These are phyloP conservation scores for Trichophyton mentagrophytes DNA, from an alignment of 2,329 filamentous ascomycete genomes.

Conservation along the genomic window DNA sequence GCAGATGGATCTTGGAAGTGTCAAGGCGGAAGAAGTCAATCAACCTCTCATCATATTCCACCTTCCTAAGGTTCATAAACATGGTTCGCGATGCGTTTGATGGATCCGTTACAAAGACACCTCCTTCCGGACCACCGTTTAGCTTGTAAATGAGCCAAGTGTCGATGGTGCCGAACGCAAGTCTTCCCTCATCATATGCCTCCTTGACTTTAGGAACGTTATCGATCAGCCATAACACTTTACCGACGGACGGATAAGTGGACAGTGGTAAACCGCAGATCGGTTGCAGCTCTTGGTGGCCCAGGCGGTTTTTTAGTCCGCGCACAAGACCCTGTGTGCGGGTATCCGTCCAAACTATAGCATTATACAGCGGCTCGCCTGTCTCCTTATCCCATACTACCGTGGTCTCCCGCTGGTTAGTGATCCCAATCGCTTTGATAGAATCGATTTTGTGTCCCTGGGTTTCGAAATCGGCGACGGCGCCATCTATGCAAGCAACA, in stretches of 20 bases:
- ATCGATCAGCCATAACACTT: slow-evolving; percentile 68
- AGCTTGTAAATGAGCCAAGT: slow-evolving; percentile 78
- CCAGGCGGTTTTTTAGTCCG: slow-evolving; percentile 57
- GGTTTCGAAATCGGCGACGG: slow-evolving; percentile 57
- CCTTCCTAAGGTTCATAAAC: slow-evolving; percentile 79
- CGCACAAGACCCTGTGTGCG: slow-evolving; percentile 63
- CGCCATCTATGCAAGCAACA: slow-evolving; percentile 65
- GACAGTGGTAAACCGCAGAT: slow-evolving; percentile 73
- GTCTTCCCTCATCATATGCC: slow-evolving; percentile 63
- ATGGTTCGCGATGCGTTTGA: slow-evolving; percentile 88
- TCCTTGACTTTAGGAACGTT: slow-evolving; percentile 56
- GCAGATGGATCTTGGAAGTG: slow-evolving; percentile 52
- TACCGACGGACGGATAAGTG: slow-evolving; percentile 78
- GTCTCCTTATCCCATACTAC: slow-evolving; percentile 73
- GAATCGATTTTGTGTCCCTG: slow-evolving; percentile 54
- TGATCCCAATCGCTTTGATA: slow-evolving; percentile 71
- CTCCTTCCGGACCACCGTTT: slow-evolving; percentile 54
- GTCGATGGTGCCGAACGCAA: slow-evolving; percentile 80
- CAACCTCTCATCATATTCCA: slow-evolving; percentile 66
- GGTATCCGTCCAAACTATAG: slow-evolving; percentile 84
- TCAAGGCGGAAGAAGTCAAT: slow-evolving; percentile 71
- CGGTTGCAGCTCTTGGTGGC: slow-evolving; percentile 54
- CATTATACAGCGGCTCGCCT: slow-evolving; percentile 72
- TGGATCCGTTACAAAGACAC: slow-evolving; percentile 69
- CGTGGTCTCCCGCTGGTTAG: slow-evolving; percentile 81